Conservation (phyloP, 768 basidiomycete species). For the Suillus placidus region DNA sequence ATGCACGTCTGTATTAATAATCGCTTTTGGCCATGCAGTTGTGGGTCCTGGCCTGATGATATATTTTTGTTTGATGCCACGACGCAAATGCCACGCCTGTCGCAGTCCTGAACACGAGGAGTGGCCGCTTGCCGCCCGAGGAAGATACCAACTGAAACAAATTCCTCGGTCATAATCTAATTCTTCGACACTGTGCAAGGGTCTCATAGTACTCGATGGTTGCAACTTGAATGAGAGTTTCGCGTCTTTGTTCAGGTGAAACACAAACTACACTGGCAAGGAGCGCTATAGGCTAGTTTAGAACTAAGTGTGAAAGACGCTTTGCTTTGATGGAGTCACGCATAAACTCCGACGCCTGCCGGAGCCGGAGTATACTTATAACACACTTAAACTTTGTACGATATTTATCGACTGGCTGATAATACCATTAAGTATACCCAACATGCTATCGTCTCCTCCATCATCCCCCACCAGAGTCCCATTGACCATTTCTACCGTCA, state of each 20-base stretch:
- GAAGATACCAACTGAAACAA: background rate
- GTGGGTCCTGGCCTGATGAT: background rate
- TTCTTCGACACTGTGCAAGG: background rate
- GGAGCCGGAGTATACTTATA: conserved; percentile 1
- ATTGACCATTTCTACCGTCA: conserved; percentile 40
- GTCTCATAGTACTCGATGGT: background rate
- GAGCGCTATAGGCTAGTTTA: background rate
- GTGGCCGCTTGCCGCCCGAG: conserved; percentile 11
- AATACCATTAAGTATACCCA: background rate
- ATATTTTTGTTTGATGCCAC: background rate
- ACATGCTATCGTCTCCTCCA: conserved; percentile 25
- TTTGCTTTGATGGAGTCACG: background rate
- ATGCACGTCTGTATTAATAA: background rate
- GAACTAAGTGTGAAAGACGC: background rate
- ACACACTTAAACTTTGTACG: background rate
- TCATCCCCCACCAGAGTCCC: conserved; percentile 26
- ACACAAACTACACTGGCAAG: background rate
- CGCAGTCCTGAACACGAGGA: conserved; percentile 1
- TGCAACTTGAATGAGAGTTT: background rate
- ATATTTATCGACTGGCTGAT: background rate
- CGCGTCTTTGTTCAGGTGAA: background rate
- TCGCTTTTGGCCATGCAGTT: background rate
- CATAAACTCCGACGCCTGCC: conserved; percentile 8
- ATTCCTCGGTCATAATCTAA: background rate
- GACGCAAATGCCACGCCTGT: background rate